These are phyloP conservation scores for Decorospora gaudefroyi DNA, from an alignment of 2,329 filamentous ascomycete genomes.

Conservation along the genomic window DNA sequence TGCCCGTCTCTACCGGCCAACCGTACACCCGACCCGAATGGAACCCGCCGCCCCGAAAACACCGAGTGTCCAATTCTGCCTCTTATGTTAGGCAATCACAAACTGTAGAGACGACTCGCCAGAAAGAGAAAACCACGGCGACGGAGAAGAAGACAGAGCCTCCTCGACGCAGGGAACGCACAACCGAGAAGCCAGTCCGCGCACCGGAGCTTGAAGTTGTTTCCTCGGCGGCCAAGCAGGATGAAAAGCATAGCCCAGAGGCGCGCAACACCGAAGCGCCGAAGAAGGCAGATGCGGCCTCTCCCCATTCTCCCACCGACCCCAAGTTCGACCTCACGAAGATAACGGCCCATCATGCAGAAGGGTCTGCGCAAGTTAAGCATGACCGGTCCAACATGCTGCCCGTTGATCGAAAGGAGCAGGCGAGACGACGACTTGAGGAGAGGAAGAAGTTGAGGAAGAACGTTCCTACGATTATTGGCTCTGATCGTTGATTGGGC, in stretches of 20 bases:
- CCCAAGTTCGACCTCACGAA: conserved; percentile 31
- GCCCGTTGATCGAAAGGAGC: conserved; percentile 33
- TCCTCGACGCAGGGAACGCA: background rate
- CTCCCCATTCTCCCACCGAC: conserved; percentile 16
- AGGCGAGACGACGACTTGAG: conserved; percentile 33
- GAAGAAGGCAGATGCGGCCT: conserved; percentile 2
- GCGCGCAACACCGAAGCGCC: background rate
- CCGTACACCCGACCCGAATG: conserved; percentile 33
- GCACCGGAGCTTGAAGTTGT: conserved; percentile 12
- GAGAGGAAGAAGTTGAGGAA: conserved; percentile 38
- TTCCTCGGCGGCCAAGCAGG: conserved; percentile 5
- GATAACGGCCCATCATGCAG: conserved; percentile 31
- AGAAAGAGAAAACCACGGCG: conserved; percentile 4
- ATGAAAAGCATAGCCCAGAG: background rate
- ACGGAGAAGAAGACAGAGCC: conserved; percentile 6
- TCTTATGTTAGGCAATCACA: conserved; percentile 15
- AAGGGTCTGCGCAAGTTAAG: conserved; percentile 26
- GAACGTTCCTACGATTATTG: conserved; percentile 11
- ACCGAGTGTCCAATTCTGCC: conserved; percentile 24
- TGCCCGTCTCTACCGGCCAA: conserved; percentile 38
- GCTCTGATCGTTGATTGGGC: background rate
- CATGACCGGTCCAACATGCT: conserved; percentile 25
- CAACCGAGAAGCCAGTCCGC: conserved; percentile 2
- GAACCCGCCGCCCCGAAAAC: conserved; percentile 27
- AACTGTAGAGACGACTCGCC: conserved; percentile 5